phyloP scores from a whole-genome alignment of 148 eudicot genomes.

The Hydrangea macrophylla region DNA sequence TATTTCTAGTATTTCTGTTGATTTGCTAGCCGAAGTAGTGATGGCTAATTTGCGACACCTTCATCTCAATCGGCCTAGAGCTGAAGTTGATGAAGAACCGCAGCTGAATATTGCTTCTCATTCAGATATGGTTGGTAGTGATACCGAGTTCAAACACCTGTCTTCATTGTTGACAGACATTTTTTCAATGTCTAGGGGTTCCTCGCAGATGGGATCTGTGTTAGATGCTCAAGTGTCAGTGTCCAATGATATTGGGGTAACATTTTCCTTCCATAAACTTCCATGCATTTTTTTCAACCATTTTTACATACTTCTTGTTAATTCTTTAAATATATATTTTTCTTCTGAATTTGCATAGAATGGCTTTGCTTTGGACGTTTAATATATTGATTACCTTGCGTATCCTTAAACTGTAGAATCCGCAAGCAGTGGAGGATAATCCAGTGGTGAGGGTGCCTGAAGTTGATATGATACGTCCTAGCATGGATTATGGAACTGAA shows the following conservation, averaged over 20 bases:
- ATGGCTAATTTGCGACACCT: conserved; percentile 77
- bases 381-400: conserved; percentile 12
- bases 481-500: conserved; percentile 28
- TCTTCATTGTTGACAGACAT: conserved; percentile 55
- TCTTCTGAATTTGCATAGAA: neutral
- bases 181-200: conserved; percentile 29
- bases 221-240: conserved; percentile 31
- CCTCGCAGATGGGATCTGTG: conserved; percentile 33
- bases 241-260: conserved; percentile 52
- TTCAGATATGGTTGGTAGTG: conserved; percentile 32
- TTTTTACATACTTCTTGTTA: neutral
- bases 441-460: conserved; percentile 26
- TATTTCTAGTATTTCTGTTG: conserved; percentile 85
- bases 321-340: neutral
- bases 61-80: conserved; percentile 52
- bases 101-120: conserved; percentile 23
- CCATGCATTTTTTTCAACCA: neutral
- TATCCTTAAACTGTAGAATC: conserved; percentile 35
- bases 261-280: conserved; percentile 2
- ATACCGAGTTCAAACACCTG: conserved; percentile 49
- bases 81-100: conserved; percentile 50
- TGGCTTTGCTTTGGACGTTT: neutral
- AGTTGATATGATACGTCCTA: conserved; percentile 24
- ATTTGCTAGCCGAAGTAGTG: conserved; percentile 89
- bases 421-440: conserved; percentile 34